Conservation (phyloP, 2,329 filamentous ascomycete genomes). For the Stachybotrys elegans region DNA sequence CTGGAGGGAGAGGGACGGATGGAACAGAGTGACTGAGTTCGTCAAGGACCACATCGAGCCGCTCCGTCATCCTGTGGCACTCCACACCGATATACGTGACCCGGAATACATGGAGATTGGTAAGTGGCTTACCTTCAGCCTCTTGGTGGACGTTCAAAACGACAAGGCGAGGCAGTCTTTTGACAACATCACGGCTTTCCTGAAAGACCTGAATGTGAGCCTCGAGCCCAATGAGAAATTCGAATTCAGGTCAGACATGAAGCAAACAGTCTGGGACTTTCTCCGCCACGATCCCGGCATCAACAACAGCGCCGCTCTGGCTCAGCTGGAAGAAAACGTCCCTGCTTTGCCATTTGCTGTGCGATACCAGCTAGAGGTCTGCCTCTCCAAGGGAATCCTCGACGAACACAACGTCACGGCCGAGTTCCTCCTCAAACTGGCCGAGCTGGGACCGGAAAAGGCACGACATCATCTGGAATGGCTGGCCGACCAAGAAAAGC, state of each 20-base stretch:
- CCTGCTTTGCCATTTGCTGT: constrained; percentile 59
- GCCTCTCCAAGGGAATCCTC: constrained; percentile 73
- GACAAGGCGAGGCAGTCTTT: constrained; percentile 26
- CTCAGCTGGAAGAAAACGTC: constrained; percentile 17
- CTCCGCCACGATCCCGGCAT: constrained; percentile 18
- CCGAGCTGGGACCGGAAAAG: constrained; percentile 33
- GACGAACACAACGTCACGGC: constrained; percentile 68
- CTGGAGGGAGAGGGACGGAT: constrained; percentile 39
- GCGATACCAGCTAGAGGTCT: constrained; percentile 88
- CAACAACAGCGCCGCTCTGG: constrained; percentile 17
- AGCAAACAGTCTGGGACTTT: constrained; percentile 23
- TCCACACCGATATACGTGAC: constrained; percentile 29
- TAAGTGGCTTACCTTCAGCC: constrained; percentile 50
- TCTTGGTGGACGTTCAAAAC: constrained; percentile 30
- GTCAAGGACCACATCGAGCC: constrained; percentile 26
- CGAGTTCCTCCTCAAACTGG: constrained; percentile 63
- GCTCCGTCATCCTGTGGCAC: constrained; percentile 29
- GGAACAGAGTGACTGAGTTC: constrained; percentile 46
- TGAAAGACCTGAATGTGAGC: constrained; percentile 70
- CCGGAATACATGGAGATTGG: constrained; percentile 44
- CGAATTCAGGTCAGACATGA: constrained; percentile 20
- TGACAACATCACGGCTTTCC: constrained; percentile 40
- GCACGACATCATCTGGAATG: constrained; percentile 70
- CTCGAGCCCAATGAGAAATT: constrained; percentile 40
- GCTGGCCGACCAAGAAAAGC: constrained; percentile 58